Percentiles rank a stretch among this genome's conserved stretches.
These are phyloP conservation scores for Phialophora verrucosa DNA, from an alignment of 2,329 filamentous ascomycete species.

Conservation along the genomic window DNA sequence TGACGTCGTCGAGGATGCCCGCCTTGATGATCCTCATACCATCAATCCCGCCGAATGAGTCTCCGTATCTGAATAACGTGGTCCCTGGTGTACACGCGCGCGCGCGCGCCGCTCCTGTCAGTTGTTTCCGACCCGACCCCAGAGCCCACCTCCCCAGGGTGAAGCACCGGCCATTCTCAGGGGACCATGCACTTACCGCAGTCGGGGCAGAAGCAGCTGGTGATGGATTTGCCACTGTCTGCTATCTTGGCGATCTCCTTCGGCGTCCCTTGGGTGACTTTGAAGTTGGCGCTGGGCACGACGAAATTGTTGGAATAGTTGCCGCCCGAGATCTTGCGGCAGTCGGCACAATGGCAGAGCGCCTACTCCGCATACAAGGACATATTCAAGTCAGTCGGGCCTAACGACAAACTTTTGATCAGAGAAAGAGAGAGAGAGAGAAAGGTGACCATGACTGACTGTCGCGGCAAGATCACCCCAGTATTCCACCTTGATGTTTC, in stretches of 20 bases:
- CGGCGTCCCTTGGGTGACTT: conserved; percentile 42
- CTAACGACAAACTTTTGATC: background rate
- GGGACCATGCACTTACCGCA: conserved; percentile 40
- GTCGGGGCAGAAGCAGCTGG: conserved; percentile 47
- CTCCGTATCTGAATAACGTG: conserved; percentile 40
- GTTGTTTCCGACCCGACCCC: background rate
- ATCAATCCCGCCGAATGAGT: conserved; percentile 41
- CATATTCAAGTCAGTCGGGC: background rate
- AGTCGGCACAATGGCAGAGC: conserved; percentile 49
- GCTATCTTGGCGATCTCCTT: conserved; percentile 46
- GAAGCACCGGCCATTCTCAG: too few relatives aligned
- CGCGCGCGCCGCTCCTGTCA: background rate
- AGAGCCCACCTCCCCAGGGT: background rate
- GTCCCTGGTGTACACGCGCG: conserved; percentile 18
- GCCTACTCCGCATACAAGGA: conserved; percentile 37
- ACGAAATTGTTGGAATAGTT: conserved; percentile 44
- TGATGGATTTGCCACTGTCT: conserved; percentile 47
- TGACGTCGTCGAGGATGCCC: conserved; percentile 46
- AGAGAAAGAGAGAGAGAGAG: too few relatives aligned
- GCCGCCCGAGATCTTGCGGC: conserved; percentile 47
- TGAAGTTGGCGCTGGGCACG: conserved; percentile 42
- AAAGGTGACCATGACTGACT: conserved; percentile 34
- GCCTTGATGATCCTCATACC: conserved; percentile 45
- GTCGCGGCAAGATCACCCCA: conserved; percentile 42
- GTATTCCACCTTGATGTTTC: conserved; percentile 46